Percentiles rank a stretch among this genome's conserved stretches.
Evolutionary conservation across 495 filamentous ascomycete species (phyloP).

Genomic region (Tuber microsphaerosporum): DNA sequence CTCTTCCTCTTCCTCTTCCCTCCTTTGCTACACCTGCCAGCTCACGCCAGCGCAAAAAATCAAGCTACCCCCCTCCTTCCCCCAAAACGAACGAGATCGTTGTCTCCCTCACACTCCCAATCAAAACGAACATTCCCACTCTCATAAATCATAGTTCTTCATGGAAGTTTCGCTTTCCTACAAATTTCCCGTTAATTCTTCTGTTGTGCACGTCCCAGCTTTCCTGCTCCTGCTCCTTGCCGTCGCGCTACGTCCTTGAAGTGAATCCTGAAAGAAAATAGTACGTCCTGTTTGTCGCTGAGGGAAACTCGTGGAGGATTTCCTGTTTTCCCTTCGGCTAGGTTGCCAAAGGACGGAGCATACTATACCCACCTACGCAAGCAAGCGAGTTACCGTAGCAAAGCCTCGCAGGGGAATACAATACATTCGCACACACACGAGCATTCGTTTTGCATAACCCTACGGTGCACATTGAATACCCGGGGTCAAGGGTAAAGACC

Average conservation of each 20-base stretch:
- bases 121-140: not conserved
- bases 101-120: not conserved
- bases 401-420: not conserved
- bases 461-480: not conserved
- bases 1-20: not conserved
- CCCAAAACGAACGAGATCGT: not conserved
- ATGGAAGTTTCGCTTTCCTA: constrained; percentile 35
- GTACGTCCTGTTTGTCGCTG: not conserved
- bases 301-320: not conserved
- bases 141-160: constrained; percentile 13
- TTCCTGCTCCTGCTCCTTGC: constrained; percentile 28
- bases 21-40: not conserved
- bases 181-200: constrained; percentile 19
- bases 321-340: not conserved
- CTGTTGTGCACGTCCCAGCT: constrained; percentile 24
- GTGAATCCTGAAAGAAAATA: not conserved
- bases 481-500: not conserved
- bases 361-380: not conserved
- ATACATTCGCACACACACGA: not conserved
- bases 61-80: not conserved
- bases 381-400: not conserved
- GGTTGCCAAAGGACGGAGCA: not conserved
- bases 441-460: not conserved
- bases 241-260: constrained; percentile 31
- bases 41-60: not conserved